These are phyloP conservation scores for Diaporthe vexans DNA, from an alignment of 2,329 filamentous ascomycete genomes.

Conservation along the genomic window DNA sequence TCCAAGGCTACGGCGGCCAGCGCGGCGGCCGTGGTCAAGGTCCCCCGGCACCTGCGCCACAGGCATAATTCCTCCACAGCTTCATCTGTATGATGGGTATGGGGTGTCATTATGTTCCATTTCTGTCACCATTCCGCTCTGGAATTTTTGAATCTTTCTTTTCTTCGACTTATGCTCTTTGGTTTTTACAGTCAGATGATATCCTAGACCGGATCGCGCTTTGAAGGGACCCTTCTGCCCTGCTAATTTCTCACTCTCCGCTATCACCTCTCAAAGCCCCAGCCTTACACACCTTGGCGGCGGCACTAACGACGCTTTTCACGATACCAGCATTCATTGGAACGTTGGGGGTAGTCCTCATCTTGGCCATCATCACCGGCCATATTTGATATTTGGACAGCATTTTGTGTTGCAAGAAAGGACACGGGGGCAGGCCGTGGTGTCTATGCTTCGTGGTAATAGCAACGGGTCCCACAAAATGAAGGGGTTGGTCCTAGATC, in stretches of 20 bases:
- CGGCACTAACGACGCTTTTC: constrained; percentile 27
- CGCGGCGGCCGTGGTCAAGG: constrained; percentile 48
- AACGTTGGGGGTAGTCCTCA: constrained; percentile 23
- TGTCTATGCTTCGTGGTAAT: constrained; percentile 36
- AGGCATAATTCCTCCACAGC: constrained; percentile 40
- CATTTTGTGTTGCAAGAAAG: constrained; percentile 36
- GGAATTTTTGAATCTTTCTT: constrained; percentile 33
- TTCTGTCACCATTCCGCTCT: constrained; percentile 23
- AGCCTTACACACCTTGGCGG: constrained; percentile 3
- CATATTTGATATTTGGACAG: constrained; percentile 34
- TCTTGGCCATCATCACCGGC: constrained; percentile 32
- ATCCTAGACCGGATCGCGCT: constrained; percentile 34
- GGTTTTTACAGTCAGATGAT: constrained; percentile 35
- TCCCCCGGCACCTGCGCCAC: constrained; percentile 43
- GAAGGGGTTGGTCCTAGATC: constrained; percentile 37
- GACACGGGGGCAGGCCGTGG: constrained; percentile 32
- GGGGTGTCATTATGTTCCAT: constrained; percentile 2
- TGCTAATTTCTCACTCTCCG: constrained; percentile 31
- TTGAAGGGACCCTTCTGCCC: constrained; percentile 17
- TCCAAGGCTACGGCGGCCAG: constrained; percentile 50
- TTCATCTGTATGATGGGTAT: not conserved
- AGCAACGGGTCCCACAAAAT: constrained; percentile 40
- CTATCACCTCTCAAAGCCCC: constrained; percentile 19
- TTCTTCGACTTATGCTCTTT: constrained; percentile 26
- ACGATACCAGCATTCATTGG: constrained; percentile 36